Evolutionary conservation across 495 filamentous ascomycete species (phyloP).

Genomic region (Hyaloscypha variabilis): DNA sequence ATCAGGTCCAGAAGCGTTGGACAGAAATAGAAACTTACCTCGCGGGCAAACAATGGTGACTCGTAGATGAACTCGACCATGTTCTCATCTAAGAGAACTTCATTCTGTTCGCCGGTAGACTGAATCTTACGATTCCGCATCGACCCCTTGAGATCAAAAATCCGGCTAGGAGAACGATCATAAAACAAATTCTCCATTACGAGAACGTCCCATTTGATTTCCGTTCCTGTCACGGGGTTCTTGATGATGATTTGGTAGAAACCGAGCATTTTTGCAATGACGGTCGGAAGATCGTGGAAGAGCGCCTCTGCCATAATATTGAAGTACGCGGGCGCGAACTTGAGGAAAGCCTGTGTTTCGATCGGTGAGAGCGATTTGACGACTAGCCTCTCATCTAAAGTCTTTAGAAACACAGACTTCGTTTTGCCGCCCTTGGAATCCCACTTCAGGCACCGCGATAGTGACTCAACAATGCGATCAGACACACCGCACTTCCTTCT

Average conservation of each 20-base stretch:
- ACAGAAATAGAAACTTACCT: slow-evolving; percentile 37
- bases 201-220: slow-evolving; percentile 92
- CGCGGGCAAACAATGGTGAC: slow-evolving; percentile 88
- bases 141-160: slow-evolving; percentile 96
- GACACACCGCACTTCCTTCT: slow-evolving; percentile 89
- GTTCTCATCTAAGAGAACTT: slow-evolving; percentile 97
- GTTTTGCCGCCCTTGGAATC: slow-evolving; percentile 98
- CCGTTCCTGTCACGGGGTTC: slow-evolving; percentile 86
- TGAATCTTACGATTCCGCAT: slow-evolving; percentile 98
- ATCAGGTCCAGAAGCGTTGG: not conserved
- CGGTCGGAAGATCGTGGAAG: slow-evolving; percentile 94
- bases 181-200: slow-evolving; percentile 99
- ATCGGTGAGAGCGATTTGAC: slow-evolving; percentile 80
- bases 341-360: slow-evolving; percentile 91
- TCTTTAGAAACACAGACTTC: slow-evolving; percentile 97
- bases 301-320: slow-evolving; percentile 94
- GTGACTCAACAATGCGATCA: slow-evolving; percentile 90
- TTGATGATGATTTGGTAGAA: slow-evolving; percentile 98
- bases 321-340: slow-evolving; percentile 96
- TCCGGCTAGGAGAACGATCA: slow-evolving; percentile 85
- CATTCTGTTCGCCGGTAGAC: slow-evolving; percentile 90
- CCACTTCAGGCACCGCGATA: slow-evolving; percentile 96
- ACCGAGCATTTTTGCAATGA: slow-evolving; percentile 98
- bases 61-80: slow-evolving; percentile 99
- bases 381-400: slow-evolving; percentile 90